Conservation (phyloP, 495 filamentous ascomycete species). For the Aspergillus sparsus region DNA sequence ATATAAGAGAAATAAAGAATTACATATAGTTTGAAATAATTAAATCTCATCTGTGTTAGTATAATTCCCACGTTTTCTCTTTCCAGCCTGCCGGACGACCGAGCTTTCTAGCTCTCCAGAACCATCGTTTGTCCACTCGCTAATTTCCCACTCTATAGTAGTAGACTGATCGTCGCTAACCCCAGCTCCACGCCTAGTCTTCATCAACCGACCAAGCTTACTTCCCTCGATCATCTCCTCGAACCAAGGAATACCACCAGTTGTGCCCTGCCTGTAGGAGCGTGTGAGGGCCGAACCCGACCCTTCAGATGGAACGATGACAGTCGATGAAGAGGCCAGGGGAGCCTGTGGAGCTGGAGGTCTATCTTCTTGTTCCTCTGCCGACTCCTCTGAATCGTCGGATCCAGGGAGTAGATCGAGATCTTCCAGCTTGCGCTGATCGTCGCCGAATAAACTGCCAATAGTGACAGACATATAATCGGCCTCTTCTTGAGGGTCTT, state of each 20-base stretch:
- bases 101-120: slow-evolving; percentile 36
- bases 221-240: slow-evolving; percentile 77
- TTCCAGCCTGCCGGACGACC: slow-evolving; percentile 27
- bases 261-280: slow-evolving; percentile 36
- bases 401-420: slow-evolving; percentile 58
- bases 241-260: slow-evolving; percentile 74
- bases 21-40: not conserved
- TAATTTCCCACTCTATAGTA: slow-evolving; percentile 79
- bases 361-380: slow-evolving; percentile 30
- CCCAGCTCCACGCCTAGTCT: slow-evolving; percentile 55
- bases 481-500: slow-evolving; percentile 64
- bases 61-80: slow-evolving; percentile 38
- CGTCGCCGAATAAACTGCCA: slow-evolving; percentile 64
- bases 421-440: slow-evolving; percentile 68
- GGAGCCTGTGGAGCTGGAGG: slow-evolving; percentile 21
- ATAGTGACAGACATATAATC: slow-evolving; percentile 76
- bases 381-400: slow-evolving; percentile 12
- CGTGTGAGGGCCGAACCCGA: slow-evolving; percentile 24
- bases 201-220: slow-evolving; percentile 64
- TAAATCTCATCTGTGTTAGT: slow-evolving; percentile 16
- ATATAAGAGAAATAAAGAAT: no score
- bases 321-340: slow-evolving; percentile 20
- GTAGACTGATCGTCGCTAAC: slow-evolving; percentile 57
- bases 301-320: slow-evolving; percentile 28
- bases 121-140: slow-evolving; percentile 69